Evolutionary conservation across 192 early-diverging fungal genomes (phyloP).

Genomic region (Entophlyctis luteolus): DNA sequence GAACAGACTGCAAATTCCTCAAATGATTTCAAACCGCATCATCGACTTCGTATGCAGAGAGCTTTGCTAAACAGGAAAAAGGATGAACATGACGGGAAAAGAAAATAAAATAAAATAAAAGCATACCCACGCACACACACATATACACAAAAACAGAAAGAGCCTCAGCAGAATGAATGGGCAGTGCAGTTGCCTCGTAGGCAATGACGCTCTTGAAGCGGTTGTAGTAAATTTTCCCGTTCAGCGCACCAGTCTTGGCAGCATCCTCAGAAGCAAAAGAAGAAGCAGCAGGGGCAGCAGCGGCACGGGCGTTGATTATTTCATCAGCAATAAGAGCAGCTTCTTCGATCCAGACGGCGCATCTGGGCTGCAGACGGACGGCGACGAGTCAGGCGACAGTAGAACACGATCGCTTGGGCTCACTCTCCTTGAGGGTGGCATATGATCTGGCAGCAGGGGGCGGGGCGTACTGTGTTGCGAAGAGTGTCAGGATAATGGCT

Average conservation of each 20-base stretch:
- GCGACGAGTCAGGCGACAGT: background rate
- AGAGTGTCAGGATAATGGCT: too few species aligned
- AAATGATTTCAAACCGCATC: conserved; percentile 76
- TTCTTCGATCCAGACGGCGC: conserved; percentile 89
- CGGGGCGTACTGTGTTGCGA: too few species aligned
- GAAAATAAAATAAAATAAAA: background rate
- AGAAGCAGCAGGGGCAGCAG: too few species aligned
- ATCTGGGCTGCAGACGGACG: conserved; percentile 23
- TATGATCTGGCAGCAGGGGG: too few species aligned
- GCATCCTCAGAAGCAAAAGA: too few species aligned
- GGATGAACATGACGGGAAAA: background rate
- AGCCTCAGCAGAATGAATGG: conserved; percentile 60
- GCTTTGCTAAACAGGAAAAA: conserved; percentile 51
- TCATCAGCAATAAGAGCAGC: conserved; percentile 75
- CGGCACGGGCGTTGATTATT: too few species aligned
- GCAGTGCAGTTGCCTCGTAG: conserved; percentile 74
- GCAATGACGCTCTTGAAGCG: conserved; percentile 90
- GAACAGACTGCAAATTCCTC: conserved; percentile 91
- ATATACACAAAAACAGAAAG: conserved; percentile 69
- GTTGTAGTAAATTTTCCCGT: conserved; percentile 85
- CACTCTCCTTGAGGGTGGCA: conserved; percentile 30
- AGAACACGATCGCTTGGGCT: background rate
- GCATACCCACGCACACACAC: background rate
- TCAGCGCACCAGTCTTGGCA: conserved; percentile 29
- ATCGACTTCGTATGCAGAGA: conserved; percentile 84